Evolutionary conservation across 129 eudicot genomes (phyloP), one percentile per base, ranked within the genome.

Genomic region (Saussurea involucrata): DNA sequence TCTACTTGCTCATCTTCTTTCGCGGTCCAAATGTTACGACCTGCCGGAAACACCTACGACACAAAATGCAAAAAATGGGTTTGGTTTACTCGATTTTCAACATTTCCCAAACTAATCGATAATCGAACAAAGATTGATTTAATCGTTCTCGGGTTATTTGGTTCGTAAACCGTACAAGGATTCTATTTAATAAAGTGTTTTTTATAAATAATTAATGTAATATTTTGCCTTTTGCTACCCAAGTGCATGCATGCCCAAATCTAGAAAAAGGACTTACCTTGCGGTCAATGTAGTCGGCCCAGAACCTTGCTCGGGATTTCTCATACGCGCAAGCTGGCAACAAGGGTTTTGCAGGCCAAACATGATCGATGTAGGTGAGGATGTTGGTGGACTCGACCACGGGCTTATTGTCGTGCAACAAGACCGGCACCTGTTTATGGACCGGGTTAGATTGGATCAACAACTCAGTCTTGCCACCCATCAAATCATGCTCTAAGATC

Each of bases 211-310:
- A 27, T 1, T 34, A 34, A 34, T n/a, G n/a, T n/a, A n/a, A n/a
- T n/a, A n/a, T n/a, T n/a, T n/a, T n/a, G n/a, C n/a, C n/a, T n/a
- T n/a, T n/a, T n/a, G 40, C 21, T 0, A 3, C 4, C 29, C 13
- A 8, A 65, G 1, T 32, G 58, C 9, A 27, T 8, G 15, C 66
- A 27, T 8, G 15, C 66, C 66, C 33, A 36, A 40, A 9, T 70
- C 82, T 57, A 69, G 15, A 37, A 18, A 36, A 12, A 73, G 4
- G 69, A 33, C 44, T 40, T 13, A 88, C 97, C 92, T 87, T 88
- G 75, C 90, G 89, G 79, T 91, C 88, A 68, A 89, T 83, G 78
- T 68, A 91, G 76, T 91, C 92, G 0, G 95, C 85, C 94, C 92
- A 91, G 21, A 88, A 91, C 28, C 90, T 78, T 2, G 94, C 93